Evolutionary conservation across 2,329 filamentous ascomycete genomes (phyloP), one percentile per base, ranked within the genome.

Genomic region (Plenodomus lindquistii): DNA sequence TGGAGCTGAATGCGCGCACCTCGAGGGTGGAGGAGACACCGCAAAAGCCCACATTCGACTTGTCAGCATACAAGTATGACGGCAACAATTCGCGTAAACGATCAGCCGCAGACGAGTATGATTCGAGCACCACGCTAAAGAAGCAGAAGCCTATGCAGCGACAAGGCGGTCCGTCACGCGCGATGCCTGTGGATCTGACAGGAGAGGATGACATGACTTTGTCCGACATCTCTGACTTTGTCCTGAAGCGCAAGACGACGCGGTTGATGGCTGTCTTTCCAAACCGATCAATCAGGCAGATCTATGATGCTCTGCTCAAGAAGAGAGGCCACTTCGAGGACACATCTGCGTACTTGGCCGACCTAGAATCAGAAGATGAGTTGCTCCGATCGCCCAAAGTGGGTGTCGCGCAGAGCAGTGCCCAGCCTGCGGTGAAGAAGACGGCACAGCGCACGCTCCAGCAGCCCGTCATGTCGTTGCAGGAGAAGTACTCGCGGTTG

Each of bases 361-460:
- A 58, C 1, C 51, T 67, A 11, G 50, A 62, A 4, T 67, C 63
- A 1, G 65, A 66, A 22, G 62, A 79, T 57, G 66, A 78, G 50
- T 47, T 65, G 20, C 52, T 61, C 10, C 59, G 67, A 15, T 61
- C 59, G 19, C 61, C 62, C 13, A 42, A 52, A 57, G 57, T 66
- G 47, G 67, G 59, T 16, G 48, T 63, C 1, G 54, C 52, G 4
- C 51, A 51, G 37, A 49, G 48, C 20, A 60, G 44, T 29, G 49
- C 54, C 8, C 22, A 40, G 37, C 50, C 53, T 2, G 48, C 55
- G 55, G 65, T 63, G 47, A 82, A 81, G 58, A 71, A 75, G 43
- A 73, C 74, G n/a, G 79, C 79, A 38, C 81, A 80, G 67, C 79
- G 82, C 54, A 74, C 78, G 41, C 75, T 85, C 24, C 81, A 82